A percentile compares a stretch with the other conserved stretches of the same genome.
Evolutionary conservation across 208 protist genomes (phyloP).

Genomic region (Herpetomonas muscarum): DNA sequence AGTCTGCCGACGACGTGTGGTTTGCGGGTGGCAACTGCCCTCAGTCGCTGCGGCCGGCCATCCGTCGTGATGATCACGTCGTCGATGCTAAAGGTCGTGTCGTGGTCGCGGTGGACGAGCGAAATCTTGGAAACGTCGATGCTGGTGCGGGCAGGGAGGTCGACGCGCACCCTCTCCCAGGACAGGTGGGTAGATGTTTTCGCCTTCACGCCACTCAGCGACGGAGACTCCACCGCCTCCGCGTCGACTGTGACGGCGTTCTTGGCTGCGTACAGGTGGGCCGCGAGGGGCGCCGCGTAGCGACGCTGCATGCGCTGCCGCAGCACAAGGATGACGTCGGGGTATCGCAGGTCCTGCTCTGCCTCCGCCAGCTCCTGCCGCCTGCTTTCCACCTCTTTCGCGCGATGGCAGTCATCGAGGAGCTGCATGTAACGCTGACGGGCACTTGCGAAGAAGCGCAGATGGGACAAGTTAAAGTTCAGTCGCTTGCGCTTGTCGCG

Average conservation of each 20-base stretch:
- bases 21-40: slow-evolving; percentile 12
- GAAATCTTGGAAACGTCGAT: slow-evolving; percentile 15
- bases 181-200: slow-evolving; percentile 39
- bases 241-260: background rate
- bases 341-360: slow-evolving; percentile 67
- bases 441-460: slow-evolving; percentile 60
- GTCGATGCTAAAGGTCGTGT: slow-evolving; percentile 21
- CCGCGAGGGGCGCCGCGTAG: slow-evolving; percentile 17
- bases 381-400: slow-evolving; percentile 30
- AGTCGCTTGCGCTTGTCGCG: slow-evolving; percentile 54
- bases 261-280: background rate
- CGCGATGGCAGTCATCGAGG: slow-evolving; percentile 59
- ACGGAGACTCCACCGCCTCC: slow-evolving; percentile 5
- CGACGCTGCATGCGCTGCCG: slow-evolving; percentile 38
- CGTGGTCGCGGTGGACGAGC: slow-evolving; percentile 28
- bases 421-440: slow-evolving; percentile 64
- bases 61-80: slow-evolving; percentile 25
- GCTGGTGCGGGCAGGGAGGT: slow-evolving; percentile 30
- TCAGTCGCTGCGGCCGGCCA: slow-evolving; percentile 14
- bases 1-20: slow-evolving; percentile 7
- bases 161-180: slow-evolving; percentile 29
- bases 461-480: slow-evolving; percentile 74
- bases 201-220: slow-evolving; percentile 5
- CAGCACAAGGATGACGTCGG: slow-evolving; percentile 69
- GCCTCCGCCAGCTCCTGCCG: slow-evolving; percentile 49